These are phyloP conservation scores for Garcia nutans DNA, from an alignment of 345 rosid species.

Conservation along the genomic window DNA sequence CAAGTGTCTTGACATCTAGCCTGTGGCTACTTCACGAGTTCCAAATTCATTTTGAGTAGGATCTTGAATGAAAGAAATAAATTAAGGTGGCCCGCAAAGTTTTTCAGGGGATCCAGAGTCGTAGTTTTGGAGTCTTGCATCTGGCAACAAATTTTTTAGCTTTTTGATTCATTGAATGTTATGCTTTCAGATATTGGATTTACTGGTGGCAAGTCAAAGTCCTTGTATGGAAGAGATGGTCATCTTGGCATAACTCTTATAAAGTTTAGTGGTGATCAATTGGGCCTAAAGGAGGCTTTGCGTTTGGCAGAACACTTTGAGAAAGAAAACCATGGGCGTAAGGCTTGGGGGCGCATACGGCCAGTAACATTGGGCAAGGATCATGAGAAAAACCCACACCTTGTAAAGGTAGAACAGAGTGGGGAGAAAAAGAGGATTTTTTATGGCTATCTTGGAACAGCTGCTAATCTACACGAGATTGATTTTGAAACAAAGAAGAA, in stretches of 20 bases:
- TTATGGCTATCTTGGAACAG: conserved; percentile 79
- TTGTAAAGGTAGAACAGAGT: conserved; percentile 63
- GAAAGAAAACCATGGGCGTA: conserved; percentile 74
- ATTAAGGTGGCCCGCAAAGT: not conserved
- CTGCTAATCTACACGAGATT: conserved; percentile 67
- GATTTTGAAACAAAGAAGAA: conserved; percentile 83
- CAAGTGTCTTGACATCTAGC: not conserved
- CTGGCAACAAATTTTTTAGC: not conserved
- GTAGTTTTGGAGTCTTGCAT: conserved; percentile 3
- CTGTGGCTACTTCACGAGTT: not conserved
- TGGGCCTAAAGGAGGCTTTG: conserved; percentile 78
- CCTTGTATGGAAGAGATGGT: conserved; percentile 91
- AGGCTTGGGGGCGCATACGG: conserved; percentile 65
- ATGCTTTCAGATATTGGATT: conserved; percentile 76
- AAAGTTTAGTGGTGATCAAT: conserved; percentile 63
- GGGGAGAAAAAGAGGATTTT: conserved; percentile 77
- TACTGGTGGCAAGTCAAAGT: conserved; percentile 75
- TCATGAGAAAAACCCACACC: conserved; percentile 71
- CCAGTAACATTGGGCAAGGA: conserved; percentile 61
- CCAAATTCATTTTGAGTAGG: not conserved
- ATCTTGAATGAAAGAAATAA: not conserved
- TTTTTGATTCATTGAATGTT: not conserved
- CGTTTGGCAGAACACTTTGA: conserved; percentile 74
- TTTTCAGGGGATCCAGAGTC: not conserved
- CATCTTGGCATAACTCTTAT: conserved; percentile 77